phyloP scores from a whole-genome alignment of 75 land plant genomes.

The Pinus albicaulis region DNA sequence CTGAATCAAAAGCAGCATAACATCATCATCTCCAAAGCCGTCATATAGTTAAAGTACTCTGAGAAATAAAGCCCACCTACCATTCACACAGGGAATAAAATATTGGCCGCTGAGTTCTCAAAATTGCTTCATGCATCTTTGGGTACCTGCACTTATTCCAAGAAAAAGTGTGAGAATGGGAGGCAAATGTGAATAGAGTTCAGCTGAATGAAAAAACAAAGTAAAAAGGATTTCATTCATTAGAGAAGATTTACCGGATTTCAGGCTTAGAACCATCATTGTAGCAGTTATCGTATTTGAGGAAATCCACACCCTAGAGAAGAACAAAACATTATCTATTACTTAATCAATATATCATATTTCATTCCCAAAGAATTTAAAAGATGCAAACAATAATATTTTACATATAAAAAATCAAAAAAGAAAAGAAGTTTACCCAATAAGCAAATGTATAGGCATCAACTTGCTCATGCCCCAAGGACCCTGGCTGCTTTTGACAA shows the following conservation, averaged over 20 bases:
- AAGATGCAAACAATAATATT: too few species aligned
- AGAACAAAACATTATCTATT: neutral
- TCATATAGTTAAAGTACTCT: too few species aligned
- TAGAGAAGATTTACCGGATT: slow-evolving; percentile 20
- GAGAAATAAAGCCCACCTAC: slow-evolving; percentile 19
- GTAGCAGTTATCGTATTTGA: slow-evolving; percentile 90
- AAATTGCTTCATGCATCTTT: slow-evolving; percentile 68
- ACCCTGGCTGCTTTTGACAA: slow-evolving; percentile 78
- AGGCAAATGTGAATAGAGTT: neutral
- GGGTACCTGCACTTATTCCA: slow-evolving; percentile 46
- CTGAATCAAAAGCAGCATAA: slow-evolving; percentile 23
- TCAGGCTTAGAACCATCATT: slow-evolving; percentile 60
- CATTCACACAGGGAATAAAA: slow-evolving; percentile 95
- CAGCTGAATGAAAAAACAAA: neutral
- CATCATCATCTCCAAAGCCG: neutral
- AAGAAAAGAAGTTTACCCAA: slow-evolving; percentile 48
- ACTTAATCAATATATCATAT: too few species aligned
- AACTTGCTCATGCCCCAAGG: slow-evolving; percentile 74
- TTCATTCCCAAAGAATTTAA: too few species aligned
- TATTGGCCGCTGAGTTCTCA: slow-evolving; percentile 65
- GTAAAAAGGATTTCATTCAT: neutral
- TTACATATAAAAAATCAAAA: too few species aligned
- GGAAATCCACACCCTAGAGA: slow-evolving; percentile 82
- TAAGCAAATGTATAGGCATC: slow-evolving; percentile 86
- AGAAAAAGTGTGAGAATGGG: too few species aligned